phyloP scores from a whole-genome alignment of 192 early-diverging fungal species.

The Haplosporangium gracile region DNA sequence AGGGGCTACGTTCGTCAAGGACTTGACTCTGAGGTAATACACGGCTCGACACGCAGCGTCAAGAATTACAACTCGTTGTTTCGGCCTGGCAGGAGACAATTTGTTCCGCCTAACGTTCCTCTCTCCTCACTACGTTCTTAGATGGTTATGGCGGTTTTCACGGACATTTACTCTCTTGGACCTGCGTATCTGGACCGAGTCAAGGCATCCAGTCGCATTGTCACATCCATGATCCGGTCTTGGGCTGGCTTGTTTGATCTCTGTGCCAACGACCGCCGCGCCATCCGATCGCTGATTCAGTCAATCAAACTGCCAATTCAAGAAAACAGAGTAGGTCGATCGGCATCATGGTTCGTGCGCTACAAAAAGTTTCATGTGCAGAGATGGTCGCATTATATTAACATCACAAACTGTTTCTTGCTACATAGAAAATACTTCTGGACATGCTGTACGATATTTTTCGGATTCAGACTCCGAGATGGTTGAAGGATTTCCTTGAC shows the following conservation, averaged over 20 bases:
- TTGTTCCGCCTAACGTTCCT: neutral
- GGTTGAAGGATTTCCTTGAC: slow-evolving; percentile 63
- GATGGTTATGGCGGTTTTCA: slow-evolving; percentile 84
- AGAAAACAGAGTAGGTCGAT: slow-evolving; percentile 71
- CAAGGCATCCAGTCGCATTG: slow-evolving; percentile 70
- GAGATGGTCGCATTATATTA: no score
- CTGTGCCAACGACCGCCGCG: slow-evolving; percentile 78
- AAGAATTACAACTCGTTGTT: no score
- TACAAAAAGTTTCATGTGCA: neutral
- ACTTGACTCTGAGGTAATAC: slow-evolving; percentile 79
- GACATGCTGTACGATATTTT: slow-evolving; percentile 89
- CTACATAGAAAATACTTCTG: slow-evolving; percentile 76
- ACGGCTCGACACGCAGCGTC: neutral
- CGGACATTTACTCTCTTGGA: slow-evolving; percentile 78
- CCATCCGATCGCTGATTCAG: slow-evolving; percentile 77
- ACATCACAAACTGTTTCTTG: neutral
- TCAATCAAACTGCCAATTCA: slow-evolving; percentile 76
- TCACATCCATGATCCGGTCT: slow-evolving; percentile 75
- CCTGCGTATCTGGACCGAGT: slow-evolving; percentile 75
- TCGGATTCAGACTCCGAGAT: slow-evolving; percentile 73
- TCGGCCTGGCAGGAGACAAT: neutral
- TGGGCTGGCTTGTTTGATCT: slow-evolving; percentile 88
- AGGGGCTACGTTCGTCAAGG: slow-evolving; percentile 77
- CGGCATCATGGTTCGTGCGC: neutral
- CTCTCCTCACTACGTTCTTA: slow-evolving; percentile 24